Percentiles rank a stretch among this genome's conserved stretches.
Conservation (phyloP, 1,284 basidiomycete genomes). For the Trametes pubescens region DNA sequence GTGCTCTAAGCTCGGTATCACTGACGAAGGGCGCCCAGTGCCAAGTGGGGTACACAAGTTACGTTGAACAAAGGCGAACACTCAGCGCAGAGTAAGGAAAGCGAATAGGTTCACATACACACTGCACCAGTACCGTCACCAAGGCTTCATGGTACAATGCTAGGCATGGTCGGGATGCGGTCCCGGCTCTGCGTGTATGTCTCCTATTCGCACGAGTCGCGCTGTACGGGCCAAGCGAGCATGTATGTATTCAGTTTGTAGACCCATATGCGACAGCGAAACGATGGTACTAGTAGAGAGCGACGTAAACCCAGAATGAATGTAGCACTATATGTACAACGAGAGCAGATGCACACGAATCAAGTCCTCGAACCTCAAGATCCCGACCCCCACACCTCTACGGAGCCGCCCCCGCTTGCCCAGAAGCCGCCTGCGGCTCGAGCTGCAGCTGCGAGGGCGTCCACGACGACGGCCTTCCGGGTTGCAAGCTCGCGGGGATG, state of each 20-base stretch:
- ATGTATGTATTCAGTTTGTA: neutral
- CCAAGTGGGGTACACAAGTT: no score
- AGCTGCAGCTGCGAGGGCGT: neutral
- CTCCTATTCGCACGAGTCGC: no score
- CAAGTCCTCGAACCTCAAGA: neutral
- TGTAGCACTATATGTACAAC: slow-evolving; percentile 1
- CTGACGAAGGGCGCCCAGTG: no score
- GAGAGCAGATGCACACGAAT: slow-evolving; percentile 1
- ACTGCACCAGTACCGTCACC: no score
- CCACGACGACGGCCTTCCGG: slow-evolving; percentile 14
- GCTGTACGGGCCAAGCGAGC: no score
- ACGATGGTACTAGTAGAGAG: slow-evolving; percentile 4
- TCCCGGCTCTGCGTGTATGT: no score
- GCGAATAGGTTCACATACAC: no score
- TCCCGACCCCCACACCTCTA: neutral
- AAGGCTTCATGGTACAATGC: no score
- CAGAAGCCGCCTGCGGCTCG: slow-evolving; percentile 2
- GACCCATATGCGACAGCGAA: slow-evolving; percentile 5
- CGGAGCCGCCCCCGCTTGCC: neutral
- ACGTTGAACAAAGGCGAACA: no score
- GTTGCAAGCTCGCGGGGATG: slow-evolving; percentile 26
- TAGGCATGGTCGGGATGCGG: no score
- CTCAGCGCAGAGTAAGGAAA: no score
- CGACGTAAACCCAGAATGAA: slow-evolving; percentile 7
- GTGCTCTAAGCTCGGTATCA: no score